Base-by-base conservation (phyloP, 2,329 filamentous ascomycete genomes). In the Fusarium sp. region DNA sequence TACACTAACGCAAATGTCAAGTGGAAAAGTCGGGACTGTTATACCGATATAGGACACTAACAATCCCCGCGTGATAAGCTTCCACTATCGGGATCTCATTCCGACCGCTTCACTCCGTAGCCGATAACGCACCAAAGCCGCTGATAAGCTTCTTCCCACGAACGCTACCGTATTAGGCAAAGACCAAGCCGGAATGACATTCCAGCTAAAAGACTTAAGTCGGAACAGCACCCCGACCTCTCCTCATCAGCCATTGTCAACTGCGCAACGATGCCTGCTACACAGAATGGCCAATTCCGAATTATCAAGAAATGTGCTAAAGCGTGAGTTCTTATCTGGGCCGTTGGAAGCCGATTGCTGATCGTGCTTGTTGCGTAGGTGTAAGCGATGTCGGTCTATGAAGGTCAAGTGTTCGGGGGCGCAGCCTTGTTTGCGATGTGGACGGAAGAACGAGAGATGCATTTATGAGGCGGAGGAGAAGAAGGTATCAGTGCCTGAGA, bases 361-460 rank as follows among this genome's bases (percentile, higher is more conserved):
- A 74, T 61, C 10, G 24, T 39, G 65, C 24, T 24, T 67, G 54
- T 14, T 78, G 76, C 32, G 30, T 44, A 74, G 72, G 13, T 78
- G 76, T 62, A 78, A 78, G 42, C 60, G 76, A 76, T 78, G 76
- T 50, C 76, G 76, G 41, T 75, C 73, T 38, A 78, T 78, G 76
- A 78, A 78, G 32, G 76, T 78, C 57, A 78, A 78, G 55, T 78
- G 76, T 26, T 78, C 76, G 8, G 76, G 76, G 8, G 38, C 67
- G 13, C 75, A 78, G 38, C 76, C 76, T 10, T 78, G 76, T 59
- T 55, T 74, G n/a, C 57, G 76, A 18, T 78, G 76, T 67, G 71
- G 69, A 15, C 69, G 76, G 1, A 78, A 77, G 65, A 76, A 76
- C 15, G 73, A 76, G 22, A 63, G 34, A 36, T 78, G 76, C 50